Conservation (phyloP, 177 flowering plant species). For the Telopea speciosissima region DNA sequence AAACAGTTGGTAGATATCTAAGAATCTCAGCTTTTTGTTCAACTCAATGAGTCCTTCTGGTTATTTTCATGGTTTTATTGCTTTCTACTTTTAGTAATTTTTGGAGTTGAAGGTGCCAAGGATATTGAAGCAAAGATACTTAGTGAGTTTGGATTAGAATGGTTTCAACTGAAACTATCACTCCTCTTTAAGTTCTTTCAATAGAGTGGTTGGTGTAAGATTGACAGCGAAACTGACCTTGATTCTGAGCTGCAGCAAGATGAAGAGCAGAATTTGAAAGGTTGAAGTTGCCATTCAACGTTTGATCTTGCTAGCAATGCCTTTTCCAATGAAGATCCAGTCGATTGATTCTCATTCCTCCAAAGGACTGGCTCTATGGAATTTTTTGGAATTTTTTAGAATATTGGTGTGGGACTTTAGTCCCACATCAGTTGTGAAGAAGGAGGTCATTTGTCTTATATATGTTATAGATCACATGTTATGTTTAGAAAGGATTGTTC, state of each 20-base stretch:
- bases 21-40: background rate
- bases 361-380: conserved; percentile 13
- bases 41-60: background rate
- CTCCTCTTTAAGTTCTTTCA: too few species aligned
- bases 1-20: background rate
- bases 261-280: conserved; percentile 3
- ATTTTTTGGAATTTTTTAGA: too few species aligned
- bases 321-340: conserved; percentile 66
- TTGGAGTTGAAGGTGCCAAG: background rate
- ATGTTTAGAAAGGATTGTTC: too few species aligned
- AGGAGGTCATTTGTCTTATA: too few species aligned
- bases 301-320: conserved; percentile 20
- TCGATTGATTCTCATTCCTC: conserved; percentile 42
- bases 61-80: background rate
- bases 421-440: too few species aligned
- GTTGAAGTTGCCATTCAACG: background rate
- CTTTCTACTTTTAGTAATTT: background rate
- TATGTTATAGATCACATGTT: too few species aligned
- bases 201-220: background rate
- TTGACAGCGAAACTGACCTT: background rate
- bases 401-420: too few species aligned
- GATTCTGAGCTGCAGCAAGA: background rate
- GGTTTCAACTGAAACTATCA: background rate
- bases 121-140: background rate
- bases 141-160: background rate